Conservation (phyloP, 352 stramenopile genomes). For the Phytophthora pisi region DNA sequence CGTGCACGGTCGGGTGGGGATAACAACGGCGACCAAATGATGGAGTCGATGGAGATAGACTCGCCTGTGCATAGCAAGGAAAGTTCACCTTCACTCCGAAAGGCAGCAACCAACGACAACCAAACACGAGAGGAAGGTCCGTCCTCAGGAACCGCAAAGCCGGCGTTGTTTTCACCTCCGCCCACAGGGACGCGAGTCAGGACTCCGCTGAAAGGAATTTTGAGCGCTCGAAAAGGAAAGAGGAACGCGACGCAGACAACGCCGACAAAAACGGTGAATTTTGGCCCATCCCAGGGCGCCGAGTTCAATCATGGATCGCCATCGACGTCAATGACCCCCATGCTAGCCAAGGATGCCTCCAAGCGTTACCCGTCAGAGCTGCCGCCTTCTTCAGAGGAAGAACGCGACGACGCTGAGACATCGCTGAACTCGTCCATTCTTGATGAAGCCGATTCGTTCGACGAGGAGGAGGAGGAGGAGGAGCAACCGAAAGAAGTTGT, state of each 20-base stretch:
- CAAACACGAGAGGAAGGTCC: constrained; percentile 8
- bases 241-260: constrained; percentile 47
- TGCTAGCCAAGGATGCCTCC: constrained; percentile 62
- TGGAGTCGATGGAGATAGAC: constrained; percentile 31
- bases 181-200: constrained; percentile 20
- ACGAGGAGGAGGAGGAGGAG: constrained; percentile 46
- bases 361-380: constrained; percentile 73
- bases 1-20: constrained; percentile 8
- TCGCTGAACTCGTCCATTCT: constrained; percentile 86
- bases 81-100: constrained; percentile 2
- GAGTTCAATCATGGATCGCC: constrained; percentile 84
- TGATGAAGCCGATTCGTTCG: constrained; percentile 68
- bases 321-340: constrained; percentile 88
- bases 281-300: constrained; percentile 75
- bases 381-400: constrained; percentile 40
- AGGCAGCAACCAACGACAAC: background rate
- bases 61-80: constrained; percentile 9
- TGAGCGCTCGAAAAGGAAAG: constrained; percentile 73
- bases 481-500: constrained; percentile 41
- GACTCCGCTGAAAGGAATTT: constrained; percentile 73
- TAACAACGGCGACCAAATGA: constrained; percentile 6
- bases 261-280: constrained; percentile 85
- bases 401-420: constrained; percentile 79
- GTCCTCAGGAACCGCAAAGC: constrained; percentile 6
- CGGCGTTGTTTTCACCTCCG: constrained; percentile 34